These are phyloP conservation scores for Bipolaris cookei DNA, from an alignment of 2,329 filamentous ascomycete genomes.

Conservation along the genomic window DNA sequence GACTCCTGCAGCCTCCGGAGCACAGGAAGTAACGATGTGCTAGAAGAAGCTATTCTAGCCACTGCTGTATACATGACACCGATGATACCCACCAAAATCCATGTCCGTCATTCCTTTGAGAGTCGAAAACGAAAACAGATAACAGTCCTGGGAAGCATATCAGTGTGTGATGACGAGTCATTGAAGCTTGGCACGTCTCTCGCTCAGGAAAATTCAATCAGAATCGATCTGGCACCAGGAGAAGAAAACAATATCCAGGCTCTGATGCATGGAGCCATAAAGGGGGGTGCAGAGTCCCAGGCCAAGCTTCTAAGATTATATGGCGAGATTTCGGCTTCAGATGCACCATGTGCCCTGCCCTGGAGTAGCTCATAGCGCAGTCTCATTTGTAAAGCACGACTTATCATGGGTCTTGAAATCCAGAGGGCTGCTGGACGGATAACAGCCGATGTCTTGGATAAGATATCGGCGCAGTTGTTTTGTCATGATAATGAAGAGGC, in stretches of 20 bases:
- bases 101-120: background rate
- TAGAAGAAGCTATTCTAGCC: background rate
- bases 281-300: background rate
- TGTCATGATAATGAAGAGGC: background rate
- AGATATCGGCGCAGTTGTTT: background rate
- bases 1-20: background rate
- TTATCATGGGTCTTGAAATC: conserved; percentile 1
- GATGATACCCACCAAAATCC: background rate
- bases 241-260: background rate
- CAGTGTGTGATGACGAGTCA: background rate
- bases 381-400: conserved; percentile 1
- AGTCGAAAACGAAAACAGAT: background rate
- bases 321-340: background rate
- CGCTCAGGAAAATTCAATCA: background rate
- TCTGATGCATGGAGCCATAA: background rate
- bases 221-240: too few species aligned
- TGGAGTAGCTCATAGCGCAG: background rate
- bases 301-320: background rate
- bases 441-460: background rate
- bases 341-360: background rate
- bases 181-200: background rate
- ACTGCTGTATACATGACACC: conserved; percentile 1
- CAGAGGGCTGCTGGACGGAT: background rate
- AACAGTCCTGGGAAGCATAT: background rate
- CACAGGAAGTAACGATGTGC: background rate